Evolutionary conservation across 257 asterid species (phyloP).

Genomic region (Paulownia fortunei): DNA sequence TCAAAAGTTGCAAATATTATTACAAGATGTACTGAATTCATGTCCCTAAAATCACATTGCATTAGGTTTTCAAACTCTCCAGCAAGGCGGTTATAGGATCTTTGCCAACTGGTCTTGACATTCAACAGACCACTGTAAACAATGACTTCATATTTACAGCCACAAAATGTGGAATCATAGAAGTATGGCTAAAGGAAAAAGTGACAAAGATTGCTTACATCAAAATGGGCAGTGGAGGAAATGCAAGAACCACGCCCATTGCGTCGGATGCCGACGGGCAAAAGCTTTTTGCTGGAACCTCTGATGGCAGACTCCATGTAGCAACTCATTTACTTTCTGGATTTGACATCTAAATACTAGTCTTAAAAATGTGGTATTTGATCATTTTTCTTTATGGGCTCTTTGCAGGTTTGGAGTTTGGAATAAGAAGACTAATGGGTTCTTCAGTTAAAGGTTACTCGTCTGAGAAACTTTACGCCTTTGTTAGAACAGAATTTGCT

Average conservation of each 20-base stretch:
- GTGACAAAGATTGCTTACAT: constrained; percentile 58
- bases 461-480: neutral
- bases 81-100: constrained; percentile 71
- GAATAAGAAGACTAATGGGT: constrained; percentile 27
- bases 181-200: constrained; percentile 74
- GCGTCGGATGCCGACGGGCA: constrained; percentile 65
- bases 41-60: neutral
- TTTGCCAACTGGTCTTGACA: constrained; percentile 56
- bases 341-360: neutral
- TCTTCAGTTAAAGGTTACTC: neutral
- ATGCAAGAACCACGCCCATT: constrained; percentile 47
- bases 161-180: constrained; percentile 67
- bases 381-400: neutral
- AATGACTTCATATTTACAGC: constrained; percentile 69
- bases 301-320: constrained; percentile 82
- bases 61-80: constrained; percentile 72
- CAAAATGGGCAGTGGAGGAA: constrained; percentile 48
- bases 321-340: neutral
- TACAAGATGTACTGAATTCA: neutral
- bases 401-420: constrained; percentile 48
- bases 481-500: neutral
- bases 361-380: neutral
- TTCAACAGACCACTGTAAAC: constrained; percentile 53
- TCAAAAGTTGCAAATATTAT: neutral
- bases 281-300: constrained; percentile 73